Conservation (phyloP, 2,329 filamentous ascomycete genomes). For the Microdochium bolleyi region DNA sequence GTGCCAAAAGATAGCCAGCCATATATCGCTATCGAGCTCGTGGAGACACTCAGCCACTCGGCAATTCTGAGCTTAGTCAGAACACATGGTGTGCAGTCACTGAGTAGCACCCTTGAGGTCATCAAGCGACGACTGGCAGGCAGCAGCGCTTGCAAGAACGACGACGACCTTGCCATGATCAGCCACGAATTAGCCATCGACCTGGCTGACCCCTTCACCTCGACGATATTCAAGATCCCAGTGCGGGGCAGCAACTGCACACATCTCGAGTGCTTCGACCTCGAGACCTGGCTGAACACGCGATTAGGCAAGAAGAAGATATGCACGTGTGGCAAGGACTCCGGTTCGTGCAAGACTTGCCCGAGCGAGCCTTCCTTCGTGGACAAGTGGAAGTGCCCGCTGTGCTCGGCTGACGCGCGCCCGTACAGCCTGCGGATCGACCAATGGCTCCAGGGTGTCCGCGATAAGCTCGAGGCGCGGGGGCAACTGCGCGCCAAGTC, state of each 20-base stretch:
- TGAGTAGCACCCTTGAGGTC: constrained; percentile 40
- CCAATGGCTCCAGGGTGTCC: constrained; percentile 61
- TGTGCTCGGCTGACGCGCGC: constrained; percentile 71
- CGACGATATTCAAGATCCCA: constrained; percentile 58
- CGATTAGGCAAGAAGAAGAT: constrained; percentile 41
- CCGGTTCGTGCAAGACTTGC: constrained; percentile 25
- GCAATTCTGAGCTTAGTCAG: constrained; percentile 31
- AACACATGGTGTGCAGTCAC: constrained; percentile 26
- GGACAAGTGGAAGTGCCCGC: constrained; percentile 81
- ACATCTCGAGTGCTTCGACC: constrained; percentile 86
- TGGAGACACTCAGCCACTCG: constrained; percentile 47
- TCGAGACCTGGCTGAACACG: constrained; percentile 70
- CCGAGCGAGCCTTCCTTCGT: constrained; percentile 42
- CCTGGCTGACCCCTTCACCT: constrained; percentile 60
- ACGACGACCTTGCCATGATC: constrained; percentile 58
- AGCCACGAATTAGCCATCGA: constrained; percentile 52
- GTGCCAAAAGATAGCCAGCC: constrained; percentile 29
- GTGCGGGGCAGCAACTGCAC: constrained; percentile 62
- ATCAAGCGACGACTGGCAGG: constrained; percentile 44
- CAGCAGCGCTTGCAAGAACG: constrained; percentile 25
- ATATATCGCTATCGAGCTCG: constrained; percentile 61
- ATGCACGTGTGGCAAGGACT: constrained; percentile 20
- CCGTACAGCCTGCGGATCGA: constrained; percentile 67
- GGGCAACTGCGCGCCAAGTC: constrained; percentile 44
- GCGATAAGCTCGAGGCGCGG: constrained; percentile 39